phyloP scores from a whole-genome alignment of 208 protist genomes.

The Trypanosoma conorhini region DNA sequence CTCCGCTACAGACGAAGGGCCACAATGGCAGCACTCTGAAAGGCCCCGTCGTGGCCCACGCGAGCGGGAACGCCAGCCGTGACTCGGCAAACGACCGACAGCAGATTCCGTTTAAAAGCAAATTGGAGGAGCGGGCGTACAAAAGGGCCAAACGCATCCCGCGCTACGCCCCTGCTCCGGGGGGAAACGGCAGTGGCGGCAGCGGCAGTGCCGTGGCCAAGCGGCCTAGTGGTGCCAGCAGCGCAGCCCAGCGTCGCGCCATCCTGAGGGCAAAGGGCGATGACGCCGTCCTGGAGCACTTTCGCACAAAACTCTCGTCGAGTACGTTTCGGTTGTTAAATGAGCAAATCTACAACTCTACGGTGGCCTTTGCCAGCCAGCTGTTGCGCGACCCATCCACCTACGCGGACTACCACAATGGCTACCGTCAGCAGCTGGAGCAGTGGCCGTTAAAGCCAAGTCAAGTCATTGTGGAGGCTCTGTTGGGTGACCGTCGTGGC shows the following conservation, averaged over 20 bases:
- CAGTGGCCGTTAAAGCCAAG: slow-evolving; percentile 95
- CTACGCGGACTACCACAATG: slow-evolving; percentile 92
- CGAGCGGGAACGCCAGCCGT: slow-evolving; percentile 34
- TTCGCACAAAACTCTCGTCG: slow-evolving; percentile 79
- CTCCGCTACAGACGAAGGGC: slow-evolving; percentile 5
- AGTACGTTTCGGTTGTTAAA: slow-evolving; percentile 89
- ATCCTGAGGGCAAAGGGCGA: slow-evolving; percentile 67
- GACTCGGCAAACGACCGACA: slow-evolving; percentile 81
- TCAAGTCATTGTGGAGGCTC: slow-evolving; percentile 81
- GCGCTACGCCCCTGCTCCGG: slow-evolving; percentile 35
- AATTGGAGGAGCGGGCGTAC: slow-evolving; percentile 55
- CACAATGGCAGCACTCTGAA: slow-evolving; percentile 58
- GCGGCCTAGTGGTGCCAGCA: slow-evolving; percentile 60
- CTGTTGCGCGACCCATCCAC: slow-evolving; percentile 76
- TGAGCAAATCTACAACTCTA: slow-evolving; percentile 89
- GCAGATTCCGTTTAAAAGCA: slow-evolving; percentile 65
- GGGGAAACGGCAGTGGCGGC: slow-evolving; percentile 25
- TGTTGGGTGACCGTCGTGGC: slow-evolving; percentile 76
- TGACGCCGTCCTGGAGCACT: slow-evolving; percentile 83
- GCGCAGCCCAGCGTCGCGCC: slow-evolving; percentile 80
- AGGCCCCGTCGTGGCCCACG: slow-evolving; percentile 75
- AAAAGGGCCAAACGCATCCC: slow-evolving; percentile 65
- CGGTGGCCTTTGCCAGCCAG: slow-evolving; percentile 71
- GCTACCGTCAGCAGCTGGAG: slow-evolving; percentile 91
- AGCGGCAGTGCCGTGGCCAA: slow-evolving; percentile 18